Evolutionary conservation across 768 basidiomycete genomes (phyloP).

Genomic region (Tremella yokohamensis): DNA sequence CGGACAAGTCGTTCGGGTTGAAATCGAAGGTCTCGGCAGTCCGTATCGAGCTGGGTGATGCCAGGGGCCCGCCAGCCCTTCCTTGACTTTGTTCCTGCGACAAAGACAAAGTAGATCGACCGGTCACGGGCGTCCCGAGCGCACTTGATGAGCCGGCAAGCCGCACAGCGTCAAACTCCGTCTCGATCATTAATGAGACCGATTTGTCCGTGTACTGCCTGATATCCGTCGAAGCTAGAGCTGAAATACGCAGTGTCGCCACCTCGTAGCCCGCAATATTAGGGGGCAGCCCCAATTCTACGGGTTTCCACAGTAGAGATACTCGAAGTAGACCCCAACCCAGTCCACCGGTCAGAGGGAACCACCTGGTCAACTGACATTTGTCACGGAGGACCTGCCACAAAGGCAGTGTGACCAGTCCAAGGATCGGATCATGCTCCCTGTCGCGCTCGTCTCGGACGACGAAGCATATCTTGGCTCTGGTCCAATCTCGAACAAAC

Average conservation of each 20-base stretch:
- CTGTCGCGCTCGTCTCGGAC: constrained; percentile 50
- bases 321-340: constrained; percentile 49
- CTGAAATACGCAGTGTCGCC: constrained; percentile 40
- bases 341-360: constrained; percentile 46
- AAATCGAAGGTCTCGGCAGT: neutral
- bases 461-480: constrained; percentile 44
- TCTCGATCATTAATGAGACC: constrained; percentile 37
- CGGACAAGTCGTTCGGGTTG: constrained; percentile 2
- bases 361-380: constrained; percentile 43
- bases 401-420: constrained; percentile 40
- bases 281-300: constrained; percentile 45
- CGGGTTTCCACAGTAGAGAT: constrained; percentile 49
- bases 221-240: constrained; percentile 23
- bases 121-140: neutral
- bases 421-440: constrained; percentile 50
- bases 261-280: constrained; percentile 47
- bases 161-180: constrained; percentile 32
- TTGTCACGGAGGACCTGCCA: constrained; percentile 35
- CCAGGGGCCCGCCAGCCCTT: too few relatives aligned
- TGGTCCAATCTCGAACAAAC: constrained; percentile 50
- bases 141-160: neutral
- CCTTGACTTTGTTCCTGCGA: neutral
- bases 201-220: constrained; percentile 16
- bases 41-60: too few relatives aligned
- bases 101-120: neutral